Percentiles rank a stretch among this genome's conserved stretches.
Conservation (phyloP, 441 rosid genomes). For the California macrophylla region DNA sequence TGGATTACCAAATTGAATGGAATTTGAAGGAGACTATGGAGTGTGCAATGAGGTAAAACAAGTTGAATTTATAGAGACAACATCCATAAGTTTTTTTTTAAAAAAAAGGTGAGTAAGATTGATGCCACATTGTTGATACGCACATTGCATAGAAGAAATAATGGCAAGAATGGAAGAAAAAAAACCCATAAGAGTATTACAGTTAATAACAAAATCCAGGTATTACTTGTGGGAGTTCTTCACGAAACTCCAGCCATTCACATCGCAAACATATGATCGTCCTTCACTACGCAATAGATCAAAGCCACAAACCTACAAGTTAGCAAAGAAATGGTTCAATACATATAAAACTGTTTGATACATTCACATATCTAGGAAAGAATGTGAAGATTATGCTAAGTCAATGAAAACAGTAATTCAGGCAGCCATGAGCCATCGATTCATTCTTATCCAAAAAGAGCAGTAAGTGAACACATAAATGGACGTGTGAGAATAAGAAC, state of each 20-base stretch:
- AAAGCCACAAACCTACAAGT: conserved; percentile 92
- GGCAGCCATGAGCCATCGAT: background rate
- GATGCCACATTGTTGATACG: background rate
- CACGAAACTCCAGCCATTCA: conserved; percentile 99
- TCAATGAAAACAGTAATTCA: background rate
- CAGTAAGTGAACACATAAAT: background rate
- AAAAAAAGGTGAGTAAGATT: background rate
- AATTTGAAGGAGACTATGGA: background rate
- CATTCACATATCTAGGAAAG: background rate
- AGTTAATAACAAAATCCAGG: conserved; percentile 2
- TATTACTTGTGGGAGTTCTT: conserved; percentile 95
- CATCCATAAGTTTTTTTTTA: background rate
- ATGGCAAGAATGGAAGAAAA: background rate
- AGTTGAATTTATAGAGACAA: background rate
- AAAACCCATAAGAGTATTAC: background rate
- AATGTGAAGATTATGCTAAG: background rate
- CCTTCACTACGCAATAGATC: conserved; percentile 97
- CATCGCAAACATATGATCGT: conserved; percentile 97
- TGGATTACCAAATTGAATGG: background rate
- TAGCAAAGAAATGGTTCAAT: background rate
- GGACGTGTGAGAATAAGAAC: background rate
- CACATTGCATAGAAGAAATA: background rate
- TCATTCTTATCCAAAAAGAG: background rate
- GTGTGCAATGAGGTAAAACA: background rate
- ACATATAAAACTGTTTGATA: background rate